Percentiles rank a stretch among this genome's conserved stretches.
Evolutionary conservation across 768 basidiomycete genomes (phyloP).

Genomic region (Mycena filopes): DNA sequence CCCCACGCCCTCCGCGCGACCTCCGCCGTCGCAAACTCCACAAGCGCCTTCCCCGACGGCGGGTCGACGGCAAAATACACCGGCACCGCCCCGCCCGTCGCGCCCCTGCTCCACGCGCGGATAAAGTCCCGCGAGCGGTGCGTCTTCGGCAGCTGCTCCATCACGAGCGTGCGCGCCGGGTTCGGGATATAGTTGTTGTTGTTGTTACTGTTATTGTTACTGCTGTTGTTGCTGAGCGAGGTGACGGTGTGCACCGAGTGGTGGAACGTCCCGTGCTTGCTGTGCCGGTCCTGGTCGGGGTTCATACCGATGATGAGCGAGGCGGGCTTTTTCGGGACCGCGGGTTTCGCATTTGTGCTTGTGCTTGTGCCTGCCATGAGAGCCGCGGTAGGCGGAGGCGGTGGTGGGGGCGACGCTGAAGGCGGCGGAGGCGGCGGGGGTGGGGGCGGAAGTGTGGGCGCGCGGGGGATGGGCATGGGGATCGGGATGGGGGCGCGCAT

Average conservation of each 20-base stretch:
- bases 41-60: constrained; percentile 55
- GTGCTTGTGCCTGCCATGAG: no score
- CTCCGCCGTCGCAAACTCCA: constrained; percentile 60
- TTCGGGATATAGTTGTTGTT: constrained; percentile 51
- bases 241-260: constrained; percentile 37
- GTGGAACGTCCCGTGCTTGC: constrained; percentile 59
- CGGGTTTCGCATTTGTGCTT: neutral
- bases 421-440: constrained; percentile 17
- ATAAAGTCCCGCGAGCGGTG: constrained; percentile 55
- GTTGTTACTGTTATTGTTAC: constrained; percentile 7
- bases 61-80: constrained; percentile 54
- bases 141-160: constrained; percentile 65
- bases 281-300: constrained; percentile 55
- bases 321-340: constrained; percentile 19
- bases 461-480: constrained; percentile 13
- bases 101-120: constrained; percentile 43
- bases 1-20: constrained; percentile 59
- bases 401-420: constrained; percentile 26
- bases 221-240: constrained; percentile 22
- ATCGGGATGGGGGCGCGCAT: constrained; percentile 10
- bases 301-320: constrained; percentile 55
- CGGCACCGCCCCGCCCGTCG: constrained; percentile 47
- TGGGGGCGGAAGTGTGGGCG: constrained; percentile 28
- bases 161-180: constrained; percentile 62
- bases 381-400: constrained; percentile 23